Conservation (phyloP, 2,329 filamentous ascomycete genomes). For the Thermothelomyces thermophilus region DNA sequence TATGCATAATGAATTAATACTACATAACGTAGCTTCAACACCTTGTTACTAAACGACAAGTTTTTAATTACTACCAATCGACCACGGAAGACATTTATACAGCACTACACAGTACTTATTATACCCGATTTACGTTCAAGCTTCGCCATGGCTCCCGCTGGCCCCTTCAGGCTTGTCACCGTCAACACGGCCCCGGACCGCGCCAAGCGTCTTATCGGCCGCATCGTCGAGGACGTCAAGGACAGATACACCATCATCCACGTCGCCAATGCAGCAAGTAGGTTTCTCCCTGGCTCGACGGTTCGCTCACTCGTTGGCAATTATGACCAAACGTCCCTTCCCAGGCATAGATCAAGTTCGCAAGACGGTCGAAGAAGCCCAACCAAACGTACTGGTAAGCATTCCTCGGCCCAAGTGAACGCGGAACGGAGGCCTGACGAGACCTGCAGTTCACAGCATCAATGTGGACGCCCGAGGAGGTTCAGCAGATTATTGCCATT, state of each 20-base stretch:
- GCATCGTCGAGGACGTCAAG: slow-evolving; percentile 54
- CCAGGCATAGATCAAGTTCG: slow-evolving; percentile 50
- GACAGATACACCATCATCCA: slow-evolving; percentile 58
- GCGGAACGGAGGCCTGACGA: not conserved
- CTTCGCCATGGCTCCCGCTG: slow-evolving; percentile 32
- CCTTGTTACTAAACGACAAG: no score
- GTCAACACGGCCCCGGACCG: slow-evolving; percentile 63
- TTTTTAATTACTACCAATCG: no score
- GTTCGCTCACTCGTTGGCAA: not conserved
- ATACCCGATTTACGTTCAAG: no score
- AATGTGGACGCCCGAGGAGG: slow-evolving; percentile 41
- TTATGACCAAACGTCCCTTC: not conserved
- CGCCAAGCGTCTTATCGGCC: slow-evolving; percentile 55
- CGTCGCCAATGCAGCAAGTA: slow-evolving; percentile 56
- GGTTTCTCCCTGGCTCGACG: slow-evolving; percentile 22
- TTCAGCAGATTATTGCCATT: slow-evolving; percentile 36
- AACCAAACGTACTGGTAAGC: slow-evolving; percentile 50
- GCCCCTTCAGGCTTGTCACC: slow-evolving; percentile 58
- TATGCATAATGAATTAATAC: no score
- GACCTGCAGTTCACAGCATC: slow-evolving; percentile 27
- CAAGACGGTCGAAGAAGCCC: slow-evolving; percentile 42
- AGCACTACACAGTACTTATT: no score
- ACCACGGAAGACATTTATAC: no score
- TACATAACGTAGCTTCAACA: no score
- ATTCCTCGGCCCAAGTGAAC: not conserved